Evolutionary conservation across 305 asterid species (phyloP).

Genomic region (Solanum aculeatissimum): DNA sequence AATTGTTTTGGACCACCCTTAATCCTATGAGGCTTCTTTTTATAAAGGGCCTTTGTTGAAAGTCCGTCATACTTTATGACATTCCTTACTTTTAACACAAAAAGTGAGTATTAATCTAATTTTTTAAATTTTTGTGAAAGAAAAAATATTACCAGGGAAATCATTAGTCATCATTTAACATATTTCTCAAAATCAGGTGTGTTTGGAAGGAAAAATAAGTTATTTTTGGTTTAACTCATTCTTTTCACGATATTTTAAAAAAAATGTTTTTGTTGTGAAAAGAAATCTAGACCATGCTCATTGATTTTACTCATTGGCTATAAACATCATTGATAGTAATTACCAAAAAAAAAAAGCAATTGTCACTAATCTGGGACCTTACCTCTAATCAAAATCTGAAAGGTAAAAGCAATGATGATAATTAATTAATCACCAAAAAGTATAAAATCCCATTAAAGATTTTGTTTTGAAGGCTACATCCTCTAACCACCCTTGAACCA

Average conservation of each 20-base stretch:
- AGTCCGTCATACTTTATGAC: neutral
- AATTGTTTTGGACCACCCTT: neutral
- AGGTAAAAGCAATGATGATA: neutral
- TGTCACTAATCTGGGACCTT: neutral
- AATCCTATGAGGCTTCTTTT: neutral
- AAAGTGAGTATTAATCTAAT: neutral
- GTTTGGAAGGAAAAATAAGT: neutral
- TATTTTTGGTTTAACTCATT: neutral
- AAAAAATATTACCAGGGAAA: neutral
- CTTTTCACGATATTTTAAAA: neutral
- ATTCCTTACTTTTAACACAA: neutral
- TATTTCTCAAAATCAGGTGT: neutral
- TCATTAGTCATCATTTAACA: neutral
- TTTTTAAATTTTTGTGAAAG: neutral
- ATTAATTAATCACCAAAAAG: neutral
- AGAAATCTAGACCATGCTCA: neutral
- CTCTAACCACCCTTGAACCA: neutral
- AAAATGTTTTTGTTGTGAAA: neutral
- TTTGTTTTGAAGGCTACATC: neutral
- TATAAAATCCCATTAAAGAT: neutral
- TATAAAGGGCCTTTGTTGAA: neutral
- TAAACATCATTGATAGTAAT: neutral
- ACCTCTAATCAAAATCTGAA: neutral
- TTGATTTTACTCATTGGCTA: neutral
- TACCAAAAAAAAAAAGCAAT: neutral